A percentile compares a stretch with the other conserved stretches of the same genome.
Evolutionary conservation across 2,329 filamentous ascomycete species (phyloP).

Genomic region (Dothistroma pini): DNA sequence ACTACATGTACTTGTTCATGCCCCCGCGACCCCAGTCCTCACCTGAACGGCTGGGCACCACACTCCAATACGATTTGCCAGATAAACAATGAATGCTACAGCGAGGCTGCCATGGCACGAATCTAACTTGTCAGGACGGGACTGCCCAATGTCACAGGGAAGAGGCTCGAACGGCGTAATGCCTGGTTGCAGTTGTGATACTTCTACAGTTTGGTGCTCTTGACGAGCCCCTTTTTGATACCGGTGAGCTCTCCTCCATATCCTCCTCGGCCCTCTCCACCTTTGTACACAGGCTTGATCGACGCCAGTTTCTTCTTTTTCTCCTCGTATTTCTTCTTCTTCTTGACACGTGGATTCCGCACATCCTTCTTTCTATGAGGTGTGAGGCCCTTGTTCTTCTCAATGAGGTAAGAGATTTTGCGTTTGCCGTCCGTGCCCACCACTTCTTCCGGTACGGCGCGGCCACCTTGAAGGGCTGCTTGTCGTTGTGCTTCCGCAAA

Average conservation of each 20-base stretch:
- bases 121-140: too few species aligned
- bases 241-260: conserved; percentile 91
- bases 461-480: conserved; percentile 55
- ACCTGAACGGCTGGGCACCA: too few species aligned
- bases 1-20: too few species aligned
- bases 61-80: too few species aligned
- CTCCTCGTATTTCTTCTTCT: conserved; percentile 91
- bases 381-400: conserved; percentile 95
- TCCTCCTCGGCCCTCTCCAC: conserved; percentile 75
- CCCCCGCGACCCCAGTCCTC: too few species aligned
- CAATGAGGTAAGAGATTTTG: conserved; percentile 87
- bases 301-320: conserved; percentile 96
- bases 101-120: too few species aligned
- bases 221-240: conserved; percentile 90
- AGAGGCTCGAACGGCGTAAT: too few species aligned
- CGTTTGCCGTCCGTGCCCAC: conserved; percentile 82
- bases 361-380: conserved; percentile 91
- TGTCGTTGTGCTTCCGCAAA: conserved; percentile 54
- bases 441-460: conserved; percentile 63
- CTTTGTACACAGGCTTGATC: conserved; percentile 81
- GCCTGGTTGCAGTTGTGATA: background rate
- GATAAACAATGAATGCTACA: too few species aligned
- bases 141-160: too few species aligned
- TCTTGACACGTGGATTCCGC: conserved; percentile 94
- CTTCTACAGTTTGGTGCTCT: conserved; percentile 80